phyloP scores from a whole-genome alignment of 2,329 filamentous ascomycete genomes.

The Aureobasidium melanogenum region DNA sequence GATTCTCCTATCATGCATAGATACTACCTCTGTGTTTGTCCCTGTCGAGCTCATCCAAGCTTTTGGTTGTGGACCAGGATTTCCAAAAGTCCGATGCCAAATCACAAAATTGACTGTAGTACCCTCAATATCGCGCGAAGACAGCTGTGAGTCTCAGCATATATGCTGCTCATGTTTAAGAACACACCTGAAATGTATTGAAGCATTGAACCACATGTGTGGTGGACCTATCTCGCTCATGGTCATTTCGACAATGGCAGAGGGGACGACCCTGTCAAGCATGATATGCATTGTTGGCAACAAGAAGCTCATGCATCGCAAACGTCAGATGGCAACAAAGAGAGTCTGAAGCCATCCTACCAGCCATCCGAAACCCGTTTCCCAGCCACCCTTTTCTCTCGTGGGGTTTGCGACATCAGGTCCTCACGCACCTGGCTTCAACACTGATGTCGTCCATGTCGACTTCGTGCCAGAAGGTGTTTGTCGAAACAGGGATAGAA shows the following conservation, averaged over 20 bases:
- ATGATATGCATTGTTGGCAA: background rate
- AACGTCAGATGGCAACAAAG: background rate
- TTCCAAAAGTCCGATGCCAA: background rate
- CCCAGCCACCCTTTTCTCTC: background rate
- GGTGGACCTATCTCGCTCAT: background rate
- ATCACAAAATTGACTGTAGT: background rate
- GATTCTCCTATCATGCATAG: too few species aligned
- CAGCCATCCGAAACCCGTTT: conserved; percentile 1
- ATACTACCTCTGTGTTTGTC: background rate
- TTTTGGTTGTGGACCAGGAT: too few species aligned
- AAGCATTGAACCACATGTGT: background rate
- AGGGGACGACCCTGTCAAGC: background rate
- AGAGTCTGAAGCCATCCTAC: background rate
- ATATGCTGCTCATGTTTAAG: background rate
- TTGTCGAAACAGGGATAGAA: background rate
- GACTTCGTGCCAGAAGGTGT: background rate
- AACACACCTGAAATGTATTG: background rate
- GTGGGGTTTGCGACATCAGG: background rate
- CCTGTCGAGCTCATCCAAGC: too few species aligned
- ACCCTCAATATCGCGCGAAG: background rate
- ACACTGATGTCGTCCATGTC: background rate
- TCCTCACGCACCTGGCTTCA: background rate
- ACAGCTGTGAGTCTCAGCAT: too few species aligned
- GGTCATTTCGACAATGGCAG: background rate
- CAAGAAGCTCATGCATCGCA: rapidly evolving